Evolutionary conservation across 495 filamentous ascomycete genomes (phyloP).

Genomic region (Lasiosphaeris hirsuta): DNA sequence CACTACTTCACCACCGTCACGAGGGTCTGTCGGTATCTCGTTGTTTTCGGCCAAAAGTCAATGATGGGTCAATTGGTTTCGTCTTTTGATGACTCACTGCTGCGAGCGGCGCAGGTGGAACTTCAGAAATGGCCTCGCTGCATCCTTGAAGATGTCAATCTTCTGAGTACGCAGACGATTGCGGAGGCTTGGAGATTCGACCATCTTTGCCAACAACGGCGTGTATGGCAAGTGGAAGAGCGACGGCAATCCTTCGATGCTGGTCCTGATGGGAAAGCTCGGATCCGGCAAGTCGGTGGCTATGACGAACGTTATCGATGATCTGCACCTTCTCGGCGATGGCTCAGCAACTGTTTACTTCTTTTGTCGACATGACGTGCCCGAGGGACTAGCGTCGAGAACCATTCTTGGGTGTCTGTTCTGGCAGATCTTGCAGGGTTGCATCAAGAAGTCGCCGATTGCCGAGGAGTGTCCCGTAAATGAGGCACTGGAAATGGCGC

Average conservation of each 20-base stretch:
- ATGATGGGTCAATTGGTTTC: conserved; percentile 35
- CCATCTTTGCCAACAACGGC: conserved; percentile 21
- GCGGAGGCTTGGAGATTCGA: conserved; percentile 39
- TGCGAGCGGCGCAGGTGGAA: conserved; percentile 34
- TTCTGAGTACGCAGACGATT: conserved; percentile 30
- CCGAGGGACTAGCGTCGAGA: conserved; percentile 35
- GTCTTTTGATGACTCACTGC: conserved; percentile 26
- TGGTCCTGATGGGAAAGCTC: conserved; percentile 40
- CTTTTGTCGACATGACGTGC: conserved; percentile 42
- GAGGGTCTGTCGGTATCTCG: conserved; percentile 36
- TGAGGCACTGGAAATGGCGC: not conserved
- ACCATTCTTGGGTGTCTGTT: conserved; percentile 40
- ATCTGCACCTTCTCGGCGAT: conserved; percentile 30
- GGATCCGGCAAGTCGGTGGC: conserved; percentile 44
- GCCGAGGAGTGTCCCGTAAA: not conserved
- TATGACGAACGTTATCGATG: conserved; percentile 43
- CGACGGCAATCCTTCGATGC: conserved; percentile 22
- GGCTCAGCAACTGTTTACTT: conserved; percentile 36
- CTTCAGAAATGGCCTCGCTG: conserved; percentile 29
- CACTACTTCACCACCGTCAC: conserved; percentile 47
- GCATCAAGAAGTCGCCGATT: too few relatives aligned
- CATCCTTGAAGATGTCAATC: conserved; percentile 39
- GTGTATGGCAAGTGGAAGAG: conserved; percentile 40
- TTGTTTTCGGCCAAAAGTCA: conserved; percentile 34
- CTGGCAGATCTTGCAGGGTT: conserved; percentile 39